Base-by-base conservation (phyloP, 73 alveolate genomes). In the Paramecium pentaurelia region DNA sequence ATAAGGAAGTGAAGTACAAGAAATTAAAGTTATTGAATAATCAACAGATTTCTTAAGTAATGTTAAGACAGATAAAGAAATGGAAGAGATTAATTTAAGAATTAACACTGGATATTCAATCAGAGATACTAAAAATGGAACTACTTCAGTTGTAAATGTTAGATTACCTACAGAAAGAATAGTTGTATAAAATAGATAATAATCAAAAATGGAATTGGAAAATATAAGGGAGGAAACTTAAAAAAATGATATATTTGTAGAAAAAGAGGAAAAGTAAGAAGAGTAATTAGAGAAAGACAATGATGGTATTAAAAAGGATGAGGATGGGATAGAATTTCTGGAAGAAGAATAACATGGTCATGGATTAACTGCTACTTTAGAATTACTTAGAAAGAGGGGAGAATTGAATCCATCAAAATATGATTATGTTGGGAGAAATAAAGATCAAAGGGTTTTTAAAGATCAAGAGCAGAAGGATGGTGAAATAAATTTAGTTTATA, bases 151-250 rank as follows among this genome's bases (percentile, higher is more conserved):
- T 14, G 90, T 73, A 7, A 64, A 89, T 70, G 85, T 89, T 32
- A 25, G 58, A 89, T 34, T 89, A n/a, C 94, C 94, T 1, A 89
- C 92, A 5, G 94, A 89, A 32, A 83, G 94, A 71, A 45, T 71
- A 27, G 60, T 60, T 25, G 86, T 60, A 32, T 73, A 89, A 47
- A 47, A 71, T 34, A 30, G 38, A 32, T 71, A 71, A 73, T 32
- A 44, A 45, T 73, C 77, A 45, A 27, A 70, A 44, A 85, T 40
- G 58, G 85, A 40, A 27, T 70, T 42, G 28, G 91, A 71, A 14
- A 45, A 73, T 3, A 71, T 45, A 4, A 45, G 38, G 9, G 75
- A 44, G 12, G 36, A 45, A n/a, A 58, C 38, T 4, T 14, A 89
- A 71, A 88, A 89, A 27, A 40, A 71, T 18, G 70, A 14, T 22